Evolutionary conservation across 768 basidiomycete genomes (phyloP).

Genomic region (Terana coerulea): DNA sequence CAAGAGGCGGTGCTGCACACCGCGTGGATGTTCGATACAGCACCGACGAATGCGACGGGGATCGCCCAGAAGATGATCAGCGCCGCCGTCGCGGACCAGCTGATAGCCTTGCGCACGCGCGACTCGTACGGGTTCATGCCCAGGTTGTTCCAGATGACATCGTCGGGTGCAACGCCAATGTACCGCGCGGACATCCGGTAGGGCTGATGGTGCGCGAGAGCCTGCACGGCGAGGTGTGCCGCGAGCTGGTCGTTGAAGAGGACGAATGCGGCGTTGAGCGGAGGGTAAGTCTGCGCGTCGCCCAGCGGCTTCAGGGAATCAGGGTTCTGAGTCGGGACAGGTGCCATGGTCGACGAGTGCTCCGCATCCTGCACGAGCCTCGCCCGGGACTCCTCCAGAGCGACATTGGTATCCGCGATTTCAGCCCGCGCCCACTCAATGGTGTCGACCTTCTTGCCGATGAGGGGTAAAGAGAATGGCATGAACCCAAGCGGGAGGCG

Average conservation of each 20-base stretch:
- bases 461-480: constrained; percentile 54
- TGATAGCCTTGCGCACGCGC: constrained; percentile 33
- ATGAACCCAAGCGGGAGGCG: constrained; percentile 55
- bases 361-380: constrained; percentile 26
- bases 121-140: constrained; percentile 78
- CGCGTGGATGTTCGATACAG: constrained; percentile 69
- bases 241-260: constrained; percentile 89
- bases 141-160: constrained; percentile 89
- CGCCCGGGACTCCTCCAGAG: constrained; percentile 22
- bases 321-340: constrained; percentile 15
- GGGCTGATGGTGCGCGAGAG: constrained; percentile 69
- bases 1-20: constrained; percentile 59
- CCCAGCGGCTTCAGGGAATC: constrained; percentile 21
- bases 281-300: constrained; percentile 21
- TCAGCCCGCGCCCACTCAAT: constrained; percentile 89
- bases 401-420: constrained; percentile 43
- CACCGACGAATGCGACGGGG: constrained; percentile 57
- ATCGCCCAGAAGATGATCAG: constrained; percentile 28
- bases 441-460: constrained; percentile 87
- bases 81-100: constrained; percentile 68
- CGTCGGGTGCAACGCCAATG: constrained; percentile 67
- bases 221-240: constrained; percentile 78
- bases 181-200: constrained; percentile 73
- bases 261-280: constrained; percentile 62
- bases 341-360: constrained; percentile 17